Evolutionary conservation across 208 protist genomes (phyloP).

Genomic region (Novymonas esmeraldas): DNA sequence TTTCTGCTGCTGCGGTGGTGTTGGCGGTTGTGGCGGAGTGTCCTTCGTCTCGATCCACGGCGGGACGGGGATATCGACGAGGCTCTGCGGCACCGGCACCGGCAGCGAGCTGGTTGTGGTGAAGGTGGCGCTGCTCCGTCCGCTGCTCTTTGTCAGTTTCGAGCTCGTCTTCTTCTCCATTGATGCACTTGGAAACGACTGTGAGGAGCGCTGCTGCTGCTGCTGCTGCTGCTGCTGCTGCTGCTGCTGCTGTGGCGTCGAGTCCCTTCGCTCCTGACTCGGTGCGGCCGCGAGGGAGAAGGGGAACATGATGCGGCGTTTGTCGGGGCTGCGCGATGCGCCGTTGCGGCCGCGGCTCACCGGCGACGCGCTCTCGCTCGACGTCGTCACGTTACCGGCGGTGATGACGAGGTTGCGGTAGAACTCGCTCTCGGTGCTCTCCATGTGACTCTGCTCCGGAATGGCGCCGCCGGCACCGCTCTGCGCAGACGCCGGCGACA

Average conservation of each 20-base stretch:
- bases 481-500: neutral
- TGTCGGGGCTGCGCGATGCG: neutral
- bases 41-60: constrained; percentile 4
- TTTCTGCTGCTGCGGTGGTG: neutral
- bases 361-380: constrained; percentile 4
- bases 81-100: constrained; percentile 11
- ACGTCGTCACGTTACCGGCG: constrained; percentile 11
- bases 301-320: neutral
- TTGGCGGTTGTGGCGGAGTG: neutral
- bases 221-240: neutral
- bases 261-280: too few relatives aligned
- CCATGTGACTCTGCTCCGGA: neutral
- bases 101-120: constrained; percentile 5
- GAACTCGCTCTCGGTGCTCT: constrained; percentile 1
- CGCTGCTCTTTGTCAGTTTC: neutral
- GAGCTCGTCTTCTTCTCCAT: neutral
- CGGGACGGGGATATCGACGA: constrained; percentile 1
- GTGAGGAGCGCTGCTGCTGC: neutral
- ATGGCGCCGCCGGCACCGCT: neutral
- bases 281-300: neutral
- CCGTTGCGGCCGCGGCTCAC: neutral
- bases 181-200: neutral
- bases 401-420: neutral
- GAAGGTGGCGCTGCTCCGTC: neutral
- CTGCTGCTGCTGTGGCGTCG: neutral